phyloP scores from a whole-genome alignment of 345 rosid species.

The Combretum micranthum region DNA sequence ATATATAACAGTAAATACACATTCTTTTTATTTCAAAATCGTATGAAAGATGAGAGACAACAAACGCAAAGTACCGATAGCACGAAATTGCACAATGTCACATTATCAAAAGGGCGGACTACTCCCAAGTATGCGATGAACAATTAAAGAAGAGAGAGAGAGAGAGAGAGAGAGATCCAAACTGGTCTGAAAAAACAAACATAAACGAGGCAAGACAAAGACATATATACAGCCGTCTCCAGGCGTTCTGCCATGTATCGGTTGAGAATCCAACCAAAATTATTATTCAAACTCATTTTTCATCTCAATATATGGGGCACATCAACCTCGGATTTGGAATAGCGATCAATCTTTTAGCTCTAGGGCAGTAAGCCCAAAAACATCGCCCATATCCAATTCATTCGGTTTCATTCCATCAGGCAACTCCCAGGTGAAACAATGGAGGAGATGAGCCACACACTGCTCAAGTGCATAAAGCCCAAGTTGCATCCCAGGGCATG shows the following conservation, averaged over 20 bases:
- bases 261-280: too few relatives aligned
- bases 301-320: constrained; percentile 31
- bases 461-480: constrained; percentile 72
- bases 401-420: constrained; percentile 85
- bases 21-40: too few relatives aligned
- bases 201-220: not conserved
- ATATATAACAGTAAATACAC: too few relatives aligned
- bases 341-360: constrained; percentile 58
- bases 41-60: too few relatives aligned
- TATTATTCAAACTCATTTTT: not conserved
- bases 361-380: constrained; percentile 87
- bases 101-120: too few relatives aligned
- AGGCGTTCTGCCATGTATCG: too few relatives aligned
- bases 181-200: too few relatives aligned
- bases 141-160: too few relatives aligned
- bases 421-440: constrained; percentile 74
- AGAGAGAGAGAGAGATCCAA: too few relatives aligned
- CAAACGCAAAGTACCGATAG: too few relatives aligned
- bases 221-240: not conserved
- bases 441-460: constrained; percentile 67
- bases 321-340: constrained; percentile 51
- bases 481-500: constrained; percentile 93
- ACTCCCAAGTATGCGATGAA: too few relatives aligned
- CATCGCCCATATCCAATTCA: constrained; percentile 76
- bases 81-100: too few relatives aligned